Percentiles rank a stretch among this genome's conserved stretches.
Conservation (phyloP, 768 basidiomycete species). For the Chlorophyllum brunneum region DNA sequence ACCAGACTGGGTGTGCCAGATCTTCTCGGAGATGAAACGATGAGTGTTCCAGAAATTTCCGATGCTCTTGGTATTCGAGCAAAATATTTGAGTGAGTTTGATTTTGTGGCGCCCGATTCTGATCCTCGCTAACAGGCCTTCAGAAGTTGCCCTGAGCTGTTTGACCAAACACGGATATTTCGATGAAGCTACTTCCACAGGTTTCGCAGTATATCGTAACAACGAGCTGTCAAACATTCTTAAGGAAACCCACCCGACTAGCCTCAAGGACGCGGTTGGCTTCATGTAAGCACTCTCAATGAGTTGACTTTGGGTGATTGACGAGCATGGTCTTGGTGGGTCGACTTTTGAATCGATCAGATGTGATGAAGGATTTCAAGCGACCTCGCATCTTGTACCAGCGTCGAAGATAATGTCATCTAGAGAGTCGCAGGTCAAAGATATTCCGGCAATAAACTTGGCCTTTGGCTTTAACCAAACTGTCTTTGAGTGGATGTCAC, state of each 20-base stretch:
- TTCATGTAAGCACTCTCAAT: not conserved
- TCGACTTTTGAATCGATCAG: not conserved
- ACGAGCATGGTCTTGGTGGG: no score
- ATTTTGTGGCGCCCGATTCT: not conserved
- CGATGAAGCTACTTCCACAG: not conserved
- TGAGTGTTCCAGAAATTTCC: slow-evolving; percentile 1
- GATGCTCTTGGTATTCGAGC: not conserved
- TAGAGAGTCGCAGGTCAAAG: not conserved
- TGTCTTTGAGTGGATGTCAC: slow-evolving; percentile 8
- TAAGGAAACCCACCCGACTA: not conserved
- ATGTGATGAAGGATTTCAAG: slow-evolving; percentile 9
- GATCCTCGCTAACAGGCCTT: not conserved
- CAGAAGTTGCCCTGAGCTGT: slow-evolving; percentile 6
- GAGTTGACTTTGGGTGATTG: not conserved
- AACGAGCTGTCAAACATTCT: slow-evolving; percentile 2
- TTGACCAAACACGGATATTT: slow-evolving; percentile 6
- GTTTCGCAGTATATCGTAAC: not conserved
- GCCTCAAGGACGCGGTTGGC: slow-evolving; percentile 4
- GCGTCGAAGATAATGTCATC: not conserved
- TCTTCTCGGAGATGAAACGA: not conserved
- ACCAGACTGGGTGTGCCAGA: not conserved
- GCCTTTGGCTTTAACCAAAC: slow-evolving; percentile 1
- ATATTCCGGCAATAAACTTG: not conserved
- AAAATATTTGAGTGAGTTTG: slow-evolving; percentile 2
- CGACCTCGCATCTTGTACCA: slow-evolving; percentile 1